Conservation (phyloP, 2,329 filamentous ascomycete species). For the Emergomyces africanus region DNA sequence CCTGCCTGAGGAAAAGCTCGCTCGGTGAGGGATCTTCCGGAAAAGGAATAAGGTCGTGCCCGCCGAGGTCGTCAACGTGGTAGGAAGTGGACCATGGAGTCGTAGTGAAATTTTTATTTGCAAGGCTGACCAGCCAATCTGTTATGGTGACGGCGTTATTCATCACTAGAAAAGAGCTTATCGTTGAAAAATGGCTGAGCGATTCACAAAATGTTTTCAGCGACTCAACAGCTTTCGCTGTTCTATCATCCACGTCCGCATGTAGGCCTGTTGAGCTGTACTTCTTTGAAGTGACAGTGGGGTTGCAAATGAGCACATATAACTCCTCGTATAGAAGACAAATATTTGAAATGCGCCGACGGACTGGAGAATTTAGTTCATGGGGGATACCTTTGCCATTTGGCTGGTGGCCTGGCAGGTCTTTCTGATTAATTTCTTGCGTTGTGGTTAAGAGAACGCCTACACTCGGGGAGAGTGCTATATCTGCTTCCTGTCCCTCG, state of each 20-base stretch:
- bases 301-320: constrained; percentile 50
- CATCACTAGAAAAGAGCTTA: constrained; percentile 4
- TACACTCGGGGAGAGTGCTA: constrained; percentile 55
- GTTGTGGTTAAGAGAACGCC: constrained; percentile 61
- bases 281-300: constrained; percentile 12
- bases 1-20: constrained; percentile 54
- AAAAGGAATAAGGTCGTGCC: background rate
- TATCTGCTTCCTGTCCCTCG: constrained; percentile 40
- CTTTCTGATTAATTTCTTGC: constrained; percentile 57
- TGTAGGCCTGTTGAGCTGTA: background rate
- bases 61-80: too few relatives aligned
- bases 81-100: constrained; percentile 4
- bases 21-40: constrained; percentile 36
- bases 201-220: constrained; percentile 18
- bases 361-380: constrained; percentile 33
- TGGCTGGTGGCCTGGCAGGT: constrained; percentile 48
- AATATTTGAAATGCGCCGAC: constrained; percentile 42
- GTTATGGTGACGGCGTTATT: constrained; percentile 33
- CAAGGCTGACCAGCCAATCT: constrained; percentile 42
- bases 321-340: constrained; percentile 53
- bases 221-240: constrained; percentile 10
- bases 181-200: constrained; percentile 3
- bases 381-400: background rate
- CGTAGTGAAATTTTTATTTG: constrained; percentile 33
- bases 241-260: constrained; percentile 6